A percentile compares a stretch with the other conserved stretches of the same genome.
These are phyloP conservation scores for Camelina neglecta DNA, from an alignment of 345 rosid genomes.

Conservation along the genomic window DNA sequence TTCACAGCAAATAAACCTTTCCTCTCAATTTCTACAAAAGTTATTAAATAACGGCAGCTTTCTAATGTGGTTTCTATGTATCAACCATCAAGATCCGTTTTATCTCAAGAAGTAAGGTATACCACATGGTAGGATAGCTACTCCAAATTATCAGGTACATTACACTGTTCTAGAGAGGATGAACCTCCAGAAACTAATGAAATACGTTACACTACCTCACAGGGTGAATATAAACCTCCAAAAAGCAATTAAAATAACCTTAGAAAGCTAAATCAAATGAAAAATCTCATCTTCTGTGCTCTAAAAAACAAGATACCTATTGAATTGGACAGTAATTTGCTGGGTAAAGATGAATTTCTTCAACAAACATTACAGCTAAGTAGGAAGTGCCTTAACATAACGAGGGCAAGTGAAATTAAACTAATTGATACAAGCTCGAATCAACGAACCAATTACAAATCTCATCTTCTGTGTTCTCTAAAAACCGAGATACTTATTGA, in stretches of 20 bases:
- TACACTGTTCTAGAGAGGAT: neutral
- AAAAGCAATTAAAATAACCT: constrained; percentile 5
- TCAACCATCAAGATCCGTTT: constrained; percentile 6
- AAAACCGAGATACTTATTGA: constrained; percentile 1
- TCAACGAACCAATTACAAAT: constrained; percentile 23
- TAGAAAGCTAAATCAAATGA: neutral
- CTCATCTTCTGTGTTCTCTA: constrained; percentile 1
- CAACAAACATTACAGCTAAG: constrained; percentile 1
- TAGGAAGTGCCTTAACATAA: neutral
- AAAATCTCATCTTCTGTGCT: constrained; percentile 9
- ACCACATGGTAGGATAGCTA: neutral
- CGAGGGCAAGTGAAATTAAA: neutral
- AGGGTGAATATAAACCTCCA: neutral
- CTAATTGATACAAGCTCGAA: neutral
- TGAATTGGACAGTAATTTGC: constrained; percentile 15
- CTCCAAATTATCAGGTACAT: neutral
- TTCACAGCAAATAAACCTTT: constrained; percentile 5
- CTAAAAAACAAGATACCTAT: constrained; percentile 7
- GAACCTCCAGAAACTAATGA: neutral
- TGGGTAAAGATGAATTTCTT: constrained; percentile 3
- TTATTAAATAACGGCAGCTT: neutral
- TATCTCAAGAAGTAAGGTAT: neutral
- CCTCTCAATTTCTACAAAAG: constrained; percentile 19
- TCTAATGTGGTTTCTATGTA: neutral
- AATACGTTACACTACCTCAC: neutral